These are phyloP conservation scores for Saccharum spontaneum DNA, from an alignment of 176 grass and related monocot species.

Conservation along the genomic window DNA sequence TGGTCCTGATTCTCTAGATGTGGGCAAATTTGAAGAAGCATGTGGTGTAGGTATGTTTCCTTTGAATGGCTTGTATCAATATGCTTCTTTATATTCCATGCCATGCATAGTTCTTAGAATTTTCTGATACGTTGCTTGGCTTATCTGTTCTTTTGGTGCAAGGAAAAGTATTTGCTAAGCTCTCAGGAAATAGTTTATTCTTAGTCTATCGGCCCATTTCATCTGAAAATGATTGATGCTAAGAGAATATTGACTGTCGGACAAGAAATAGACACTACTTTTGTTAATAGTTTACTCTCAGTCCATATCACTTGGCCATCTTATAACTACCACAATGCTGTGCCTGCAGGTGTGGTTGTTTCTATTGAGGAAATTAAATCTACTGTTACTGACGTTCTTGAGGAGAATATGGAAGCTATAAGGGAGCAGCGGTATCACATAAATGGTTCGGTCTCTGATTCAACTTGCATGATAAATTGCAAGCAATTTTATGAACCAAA, in stretches of 20 bases:
- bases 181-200: constrained; percentile 5
- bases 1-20: constrained; percentile 70
- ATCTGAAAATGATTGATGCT: neutral
- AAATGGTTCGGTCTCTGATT: constrained; percentile 62
- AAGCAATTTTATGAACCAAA: neutral
- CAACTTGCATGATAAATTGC: constrained; percentile 10
- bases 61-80: neutral
- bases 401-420: constrained; percentile 89
- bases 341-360: constrained; percentile 74
- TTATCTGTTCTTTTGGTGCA: neutral
- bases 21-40: constrained; percentile 77
- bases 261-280: neutral
- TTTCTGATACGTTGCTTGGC: neutral
- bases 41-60: constrained; percentile 81
- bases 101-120: neutral
- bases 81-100: constrained; percentile 17
- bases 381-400: constrained; percentile 58
- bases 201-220: neutral
- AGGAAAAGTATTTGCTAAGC: neutral
- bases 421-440: constrained; percentile 90
- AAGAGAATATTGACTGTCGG: neutral
- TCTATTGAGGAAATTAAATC: constrained; percentile 86
- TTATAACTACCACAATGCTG: constrained; percentile 33
- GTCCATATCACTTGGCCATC: neutral
- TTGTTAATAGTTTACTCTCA: constrained; percentile 4